Base-by-base conservation (phyloP, 1,284 basidiomycete genomes). In the Ustilago esculenta region DNA sequence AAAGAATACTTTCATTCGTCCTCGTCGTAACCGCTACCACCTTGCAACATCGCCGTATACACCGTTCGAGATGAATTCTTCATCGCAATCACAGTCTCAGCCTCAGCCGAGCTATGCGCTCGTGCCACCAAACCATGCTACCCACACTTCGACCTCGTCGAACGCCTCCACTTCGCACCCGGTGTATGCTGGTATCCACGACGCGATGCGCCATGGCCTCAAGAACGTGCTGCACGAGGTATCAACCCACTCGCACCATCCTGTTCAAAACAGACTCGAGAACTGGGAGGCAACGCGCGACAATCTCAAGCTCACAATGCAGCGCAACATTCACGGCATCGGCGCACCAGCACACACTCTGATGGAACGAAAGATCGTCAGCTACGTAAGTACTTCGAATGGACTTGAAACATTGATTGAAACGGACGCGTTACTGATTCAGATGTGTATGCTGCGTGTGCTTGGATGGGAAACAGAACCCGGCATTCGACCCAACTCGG, bases 361-460 rank as follows among this genome's bases (percentile, higher is more conserved):
- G 75, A 98, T 98, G 95, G 95, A 98, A 83, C 87, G 94, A 76
- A 91, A 90, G 85, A 87, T 94, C 42, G 92, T 92, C 14, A 83
- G 87, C 46, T 83, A 87, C 61, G 94, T 94, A 76, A 77, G 89
- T 84, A n/a, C n/a, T n/a, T n/a, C n/a, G n/a, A n/a, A n/a, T n/a
- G n/a, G n/a, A n/a, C n/a, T n/a, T n/a, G n/a, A n/a, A n/a, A n/a
- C n/a, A n/a, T n/a, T n/a, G n/a, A n/a, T n/a, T n/a, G n/a, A n/a
- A n/a, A n/a, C n/a, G n/a, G n/a, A n/a, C n/a, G n/a, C n/a, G n/a
- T n/a, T n/a, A n/a, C n/a, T n/a, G n/a, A n/a, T n/a, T n/a, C 23
- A 2, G n/a, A 18, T 9, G 14, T 24, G 10, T 6, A 2, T 34
- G 14, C n/a, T 29, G 25, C 4, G 12, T 46, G 8, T 11, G 4